A percentile compares a stretch with the other conserved stretches of the same genome.
Conservation (phyloP, 1,284 basidiomycete genomes). For the Vanrija sp. region DNA sequence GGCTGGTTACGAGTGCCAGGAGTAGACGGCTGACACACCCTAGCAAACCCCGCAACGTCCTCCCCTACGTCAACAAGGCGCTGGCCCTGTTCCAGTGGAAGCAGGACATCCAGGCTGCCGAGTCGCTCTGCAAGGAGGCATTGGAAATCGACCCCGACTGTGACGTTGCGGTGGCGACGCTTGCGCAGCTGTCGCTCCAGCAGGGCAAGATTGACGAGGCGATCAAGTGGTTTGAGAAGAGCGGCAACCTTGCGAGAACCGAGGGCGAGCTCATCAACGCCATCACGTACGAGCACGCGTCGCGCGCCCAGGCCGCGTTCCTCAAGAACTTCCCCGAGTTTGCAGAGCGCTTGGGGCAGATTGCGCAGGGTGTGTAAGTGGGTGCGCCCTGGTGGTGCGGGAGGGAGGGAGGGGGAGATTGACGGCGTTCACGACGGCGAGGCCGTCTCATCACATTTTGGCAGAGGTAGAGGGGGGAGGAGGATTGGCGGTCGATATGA, state of each 20-base stretch:
- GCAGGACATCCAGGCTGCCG: constrained; percentile 78
- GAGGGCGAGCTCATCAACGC: constrained; percentile 87
- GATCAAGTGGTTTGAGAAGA: constrained; percentile 79
- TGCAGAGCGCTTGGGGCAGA: constrained; percentile 54
- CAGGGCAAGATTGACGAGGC: constrained; percentile 86
- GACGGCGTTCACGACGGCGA: not conserved
- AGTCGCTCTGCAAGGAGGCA: constrained; percentile 81
- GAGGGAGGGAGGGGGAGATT: not conserved
- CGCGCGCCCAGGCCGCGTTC: constrained; percentile 74
- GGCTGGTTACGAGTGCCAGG: not conserved
- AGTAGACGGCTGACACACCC: constrained; percentile 32
- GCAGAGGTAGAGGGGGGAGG: not conserved
- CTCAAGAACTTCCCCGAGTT: constrained; percentile 74
- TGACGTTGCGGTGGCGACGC: constrained; percentile 91
- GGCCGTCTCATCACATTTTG: not conserved
- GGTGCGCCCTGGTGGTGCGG: not conserved
- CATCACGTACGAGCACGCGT: constrained; percentile 72
- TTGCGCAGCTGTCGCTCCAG: constrained; percentile 90
- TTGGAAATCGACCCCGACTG: constrained; percentile 85
- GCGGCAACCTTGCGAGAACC: constrained; percentile 80
- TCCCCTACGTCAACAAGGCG: constrained; percentile 96
- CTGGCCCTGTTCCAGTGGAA: constrained; percentile 94
- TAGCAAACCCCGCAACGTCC: constrained; percentile 67
- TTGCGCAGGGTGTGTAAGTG: constrained; percentile 43
- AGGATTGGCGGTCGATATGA: not conserved